Percentiles rank a stretch among this genome's conserved stretches.
Conservation (phyloP, 2,329 filamentous ascomycete genomes). For the Claviceps sp. region DNA sequence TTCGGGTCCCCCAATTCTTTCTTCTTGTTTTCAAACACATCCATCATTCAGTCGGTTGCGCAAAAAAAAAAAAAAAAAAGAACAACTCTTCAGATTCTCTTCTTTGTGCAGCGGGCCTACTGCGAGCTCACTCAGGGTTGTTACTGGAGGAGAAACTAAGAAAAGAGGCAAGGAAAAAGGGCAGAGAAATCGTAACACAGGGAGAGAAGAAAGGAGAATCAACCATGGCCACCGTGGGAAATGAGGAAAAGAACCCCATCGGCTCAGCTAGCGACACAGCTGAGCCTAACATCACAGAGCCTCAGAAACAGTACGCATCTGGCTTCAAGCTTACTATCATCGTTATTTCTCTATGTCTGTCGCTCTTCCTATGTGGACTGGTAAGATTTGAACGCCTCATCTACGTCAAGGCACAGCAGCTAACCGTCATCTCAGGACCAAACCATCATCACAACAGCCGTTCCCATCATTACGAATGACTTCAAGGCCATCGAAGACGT, state of each 20-base stretch:
- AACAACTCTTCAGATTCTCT: no score
- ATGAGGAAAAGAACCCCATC: neutral
- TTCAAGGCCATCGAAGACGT: neutral
- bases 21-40: neutral
- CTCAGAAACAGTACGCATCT: neutral
- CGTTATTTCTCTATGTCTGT: neutral
- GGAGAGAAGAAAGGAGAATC: neutral
- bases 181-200: no score
- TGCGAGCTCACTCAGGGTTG: no score
- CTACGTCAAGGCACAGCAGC: neutral
- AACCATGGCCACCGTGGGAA: neutral
- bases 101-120: no score
- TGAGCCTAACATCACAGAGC: neutral
- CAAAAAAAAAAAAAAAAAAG: no score
- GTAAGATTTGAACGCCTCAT: neutral
- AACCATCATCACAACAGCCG: neutral
- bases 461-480: neutral
- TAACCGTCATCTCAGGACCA: neutral
- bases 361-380: neutral
- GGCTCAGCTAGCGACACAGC: neutral
- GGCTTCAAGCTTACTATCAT: neutral
- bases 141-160: no score
- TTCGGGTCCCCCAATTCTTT: neutral
- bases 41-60: no score
- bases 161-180: no score